Percentiles rank a stretch among this genome's conserved stretches.
Conservation (phyloP, 768 basidiomycete genomes). For the Trametes cinnabarina region DNA sequence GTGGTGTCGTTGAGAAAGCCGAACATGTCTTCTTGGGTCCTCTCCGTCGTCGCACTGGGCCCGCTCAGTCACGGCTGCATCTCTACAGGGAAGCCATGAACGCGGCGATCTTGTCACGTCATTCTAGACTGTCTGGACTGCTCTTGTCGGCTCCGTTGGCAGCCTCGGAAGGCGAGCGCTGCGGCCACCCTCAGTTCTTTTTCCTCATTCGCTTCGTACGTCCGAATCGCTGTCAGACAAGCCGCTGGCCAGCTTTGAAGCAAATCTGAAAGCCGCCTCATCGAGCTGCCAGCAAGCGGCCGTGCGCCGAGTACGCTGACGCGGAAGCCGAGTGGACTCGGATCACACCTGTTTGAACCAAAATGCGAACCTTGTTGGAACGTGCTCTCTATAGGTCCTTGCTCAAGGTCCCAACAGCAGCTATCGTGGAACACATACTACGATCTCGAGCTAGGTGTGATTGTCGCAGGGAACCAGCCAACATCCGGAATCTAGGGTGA, state of each 20-base stretch:
- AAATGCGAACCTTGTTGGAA: background rate
- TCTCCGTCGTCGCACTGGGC: too few relatives aligned
- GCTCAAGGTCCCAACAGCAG: background rate
- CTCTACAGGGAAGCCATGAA: too few relatives aligned
- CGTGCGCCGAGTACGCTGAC: background rate
- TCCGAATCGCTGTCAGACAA: background rate
- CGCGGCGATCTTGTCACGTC: too few relatives aligned
- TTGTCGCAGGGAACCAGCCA: background rate
- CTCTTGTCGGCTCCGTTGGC: background rate
- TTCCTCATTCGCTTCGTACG: background rate
- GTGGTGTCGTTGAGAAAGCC: too few relatives aligned
- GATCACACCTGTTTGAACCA: background rate
- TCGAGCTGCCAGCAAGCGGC: too few relatives aligned
- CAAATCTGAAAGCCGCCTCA: background rate
- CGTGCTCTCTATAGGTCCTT: background rate
- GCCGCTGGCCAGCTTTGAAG: background rate
- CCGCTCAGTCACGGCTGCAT: too few relatives aligned
- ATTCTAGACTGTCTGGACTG: too few relatives aligned
- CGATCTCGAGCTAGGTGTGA: constrained; percentile 3
- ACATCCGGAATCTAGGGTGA: background rate
- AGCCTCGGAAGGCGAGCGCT: background rate
- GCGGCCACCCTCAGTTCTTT: background rate
- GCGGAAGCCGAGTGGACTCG: background rate
- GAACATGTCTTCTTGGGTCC: too few relatives aligned
- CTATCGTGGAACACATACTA: background rate